A percentile compares a stretch with the other conserved stretches of the same genome.
Evolutionary conservation across 129 eudicot genomes (phyloP).

Genomic region (Saposhnikovia divaricata): DNA sequence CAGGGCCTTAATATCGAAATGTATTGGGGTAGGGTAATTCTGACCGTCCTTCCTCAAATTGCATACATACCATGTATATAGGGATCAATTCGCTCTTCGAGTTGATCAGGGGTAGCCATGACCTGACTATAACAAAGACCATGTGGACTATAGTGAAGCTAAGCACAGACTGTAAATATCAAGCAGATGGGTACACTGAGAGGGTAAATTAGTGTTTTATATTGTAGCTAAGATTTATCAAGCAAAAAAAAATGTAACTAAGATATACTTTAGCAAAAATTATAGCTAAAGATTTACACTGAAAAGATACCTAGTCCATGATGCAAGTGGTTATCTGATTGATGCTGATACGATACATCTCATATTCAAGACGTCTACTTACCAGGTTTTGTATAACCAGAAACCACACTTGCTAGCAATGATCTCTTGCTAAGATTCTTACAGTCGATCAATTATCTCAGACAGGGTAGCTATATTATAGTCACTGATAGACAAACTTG

Average conservation of each 20-base stretch:
- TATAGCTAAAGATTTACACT: not conserved
- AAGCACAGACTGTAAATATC: not conserved
- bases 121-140: not conserved
- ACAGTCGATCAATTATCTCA: not conserved
- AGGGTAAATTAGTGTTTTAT: not conserved
- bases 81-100: not conserved
- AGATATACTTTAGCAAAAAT: not conserved
- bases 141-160: not conserved
- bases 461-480: not conserved
- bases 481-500: not conserved
- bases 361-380: not conserved
- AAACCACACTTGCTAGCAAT: not conserved
- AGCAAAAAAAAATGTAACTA: not conserved
- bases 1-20: too few relatives aligned
- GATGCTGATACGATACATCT: not conserved
- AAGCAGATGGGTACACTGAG: not conserved
- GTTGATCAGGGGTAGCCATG: not conserved
- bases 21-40: not conserved
- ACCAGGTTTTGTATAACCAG: not conserved
- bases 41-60: not conserved
- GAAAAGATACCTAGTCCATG: not conserved
- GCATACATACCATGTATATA: not conserved
- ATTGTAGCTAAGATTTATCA: not conserved
- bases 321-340: not conserved
- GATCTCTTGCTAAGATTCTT: not conserved